Conservation (phyloP, 441 rosid species). For the Daphne laureola region DNA sequence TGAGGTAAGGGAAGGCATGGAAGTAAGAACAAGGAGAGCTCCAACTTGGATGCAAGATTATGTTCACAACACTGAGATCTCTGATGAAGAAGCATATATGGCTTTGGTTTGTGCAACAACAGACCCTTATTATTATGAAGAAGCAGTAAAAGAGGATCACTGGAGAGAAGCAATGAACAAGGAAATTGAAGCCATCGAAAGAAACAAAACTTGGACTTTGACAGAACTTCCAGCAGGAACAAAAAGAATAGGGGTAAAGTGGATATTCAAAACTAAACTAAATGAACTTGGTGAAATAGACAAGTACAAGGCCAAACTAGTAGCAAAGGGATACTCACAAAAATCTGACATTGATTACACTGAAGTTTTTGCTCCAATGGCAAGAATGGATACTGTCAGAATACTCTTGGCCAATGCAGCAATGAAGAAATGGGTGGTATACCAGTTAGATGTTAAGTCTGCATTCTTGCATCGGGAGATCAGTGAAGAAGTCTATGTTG, state of each 20-base stretch:
- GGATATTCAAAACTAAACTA: background rate
- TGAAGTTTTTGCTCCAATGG: background rate
- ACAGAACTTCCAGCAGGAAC: background rate
- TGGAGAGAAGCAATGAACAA: background rate
- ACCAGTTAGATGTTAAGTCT: background rate
- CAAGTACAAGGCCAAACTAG: background rate
- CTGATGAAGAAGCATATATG: too few relatives aligned
- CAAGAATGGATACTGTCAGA: background rate
- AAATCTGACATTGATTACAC: background rate
- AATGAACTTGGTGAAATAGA: background rate
- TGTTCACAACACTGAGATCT: too few relatives aligned
- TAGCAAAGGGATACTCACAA: background rate
- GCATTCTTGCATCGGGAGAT: background rate
- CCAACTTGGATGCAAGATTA: too few relatives aligned
- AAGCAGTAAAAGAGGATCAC: too few relatives aligned
- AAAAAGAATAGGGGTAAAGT: background rate
- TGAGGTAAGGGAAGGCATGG: too few relatives aligned
- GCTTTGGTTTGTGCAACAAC: too few relatives aligned
- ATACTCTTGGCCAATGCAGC: background rate
- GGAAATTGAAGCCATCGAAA: background rate
- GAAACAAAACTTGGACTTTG: background rate
- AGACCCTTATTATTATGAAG: too few relatives aligned
- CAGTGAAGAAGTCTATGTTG: background rate
- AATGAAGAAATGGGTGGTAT: background rate
- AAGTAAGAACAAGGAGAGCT: too few relatives aligned